Conservation (phyloP, 1,284 basidiomycete genomes). For the Cryptococcus deneoformans region DNA sequence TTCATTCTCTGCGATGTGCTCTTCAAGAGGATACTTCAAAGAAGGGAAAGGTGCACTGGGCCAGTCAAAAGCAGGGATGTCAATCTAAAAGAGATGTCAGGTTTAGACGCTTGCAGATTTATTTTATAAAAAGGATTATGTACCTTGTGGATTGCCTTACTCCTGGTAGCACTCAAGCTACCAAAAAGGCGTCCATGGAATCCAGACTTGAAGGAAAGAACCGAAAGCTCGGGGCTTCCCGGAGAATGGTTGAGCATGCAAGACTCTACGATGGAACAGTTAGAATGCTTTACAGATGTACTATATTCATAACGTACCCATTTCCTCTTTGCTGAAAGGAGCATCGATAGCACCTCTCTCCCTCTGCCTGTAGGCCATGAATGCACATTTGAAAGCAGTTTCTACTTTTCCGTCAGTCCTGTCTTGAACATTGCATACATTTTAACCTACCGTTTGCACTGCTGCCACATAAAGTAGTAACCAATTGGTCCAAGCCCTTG, state of each 20-base stretch:
- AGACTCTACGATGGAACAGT: slow-evolving; percentile 26
- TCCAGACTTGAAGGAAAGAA: slow-evolving; percentile 55
- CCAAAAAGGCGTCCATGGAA: slow-evolving; percentile 56
- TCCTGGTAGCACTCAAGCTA: slow-evolving; percentile 53
- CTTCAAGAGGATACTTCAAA: slow-evolving; percentile 55
- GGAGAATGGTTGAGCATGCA: slow-evolving; percentile 57
- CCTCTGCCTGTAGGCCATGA: slow-evolving; percentile 47
- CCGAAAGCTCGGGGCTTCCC: slow-evolving; percentile 53
- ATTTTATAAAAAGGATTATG: not conserved
- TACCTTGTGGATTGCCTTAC: slow-evolving; percentile 55
- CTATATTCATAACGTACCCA: slow-evolving; percentile 17
- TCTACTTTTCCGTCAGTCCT: slow-evolving; percentile 22
- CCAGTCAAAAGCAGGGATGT: slow-evolving; percentile 59
- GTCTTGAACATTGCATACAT: slow-evolving; percentile 23
- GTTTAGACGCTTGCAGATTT: too few species aligned
- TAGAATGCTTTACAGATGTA: not conserved
- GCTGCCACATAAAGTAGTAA: slow-evolving; percentile 46
- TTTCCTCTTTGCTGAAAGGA: slow-evolving; percentile 38
- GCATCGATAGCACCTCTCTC: slow-evolving; percentile 30
- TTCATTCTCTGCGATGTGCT: slow-evolving; percentile 53
- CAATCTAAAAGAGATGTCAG: slow-evolving; percentile 41
- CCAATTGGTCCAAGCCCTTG: slow-evolving; percentile 53
- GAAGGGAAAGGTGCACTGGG: slow-evolving; percentile 55
- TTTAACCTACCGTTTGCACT: slow-evolving; percentile 49
- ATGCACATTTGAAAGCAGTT: slow-evolving; percentile 58